Evolutionary conservation across 306 rosid genomes (phyloP).

Genomic region (Glycine tomentella): DNA sequence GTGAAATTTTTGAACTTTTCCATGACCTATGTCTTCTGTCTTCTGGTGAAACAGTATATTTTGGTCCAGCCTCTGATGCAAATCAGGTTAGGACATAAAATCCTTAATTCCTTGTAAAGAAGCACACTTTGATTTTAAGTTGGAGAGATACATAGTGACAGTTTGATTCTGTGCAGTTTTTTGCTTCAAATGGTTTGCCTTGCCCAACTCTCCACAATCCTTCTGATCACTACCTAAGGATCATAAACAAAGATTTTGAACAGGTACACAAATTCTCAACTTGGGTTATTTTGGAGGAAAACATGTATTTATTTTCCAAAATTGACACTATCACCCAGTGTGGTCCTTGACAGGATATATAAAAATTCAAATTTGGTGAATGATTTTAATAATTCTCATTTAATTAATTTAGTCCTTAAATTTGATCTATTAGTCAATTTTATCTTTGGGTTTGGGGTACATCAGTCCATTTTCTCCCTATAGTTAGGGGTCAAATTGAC

Average conservation of each 20-base stretch:
- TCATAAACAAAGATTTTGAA: constrained; percentile 81
- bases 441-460: neutral
- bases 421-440: constrained; percentile 62
- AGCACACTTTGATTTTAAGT: neutral
- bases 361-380: too few species aligned
- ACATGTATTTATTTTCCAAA: neutral
- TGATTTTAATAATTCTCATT: neutral
- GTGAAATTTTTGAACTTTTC: constrained; percentile 70
- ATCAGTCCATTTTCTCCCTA: too few species aligned
- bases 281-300: neutral
- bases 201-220: constrained; percentile 74
- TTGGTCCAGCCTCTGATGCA: constrained; percentile 50
- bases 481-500: neutral
- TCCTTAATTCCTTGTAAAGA: neutral
- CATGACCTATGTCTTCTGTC: constrained; percentile 57
- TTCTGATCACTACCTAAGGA: constrained; percentile 75
- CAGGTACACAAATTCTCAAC: constrained; percentile 45
- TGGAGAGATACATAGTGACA: neutral
- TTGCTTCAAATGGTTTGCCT: constrained; percentile 71
- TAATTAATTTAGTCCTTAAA: constrained; percentile 69
- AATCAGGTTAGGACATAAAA: constrained; percentile 42
- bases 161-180: constrained; percentile 57
- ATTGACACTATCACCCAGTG: too few species aligned
- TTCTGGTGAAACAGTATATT: constrained; percentile 52
- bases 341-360: too few species aligned